Evolutionary conservation across 805 yeast species (phyloP).

Genomic region (Metschnikowia kofuensis): DNA sequence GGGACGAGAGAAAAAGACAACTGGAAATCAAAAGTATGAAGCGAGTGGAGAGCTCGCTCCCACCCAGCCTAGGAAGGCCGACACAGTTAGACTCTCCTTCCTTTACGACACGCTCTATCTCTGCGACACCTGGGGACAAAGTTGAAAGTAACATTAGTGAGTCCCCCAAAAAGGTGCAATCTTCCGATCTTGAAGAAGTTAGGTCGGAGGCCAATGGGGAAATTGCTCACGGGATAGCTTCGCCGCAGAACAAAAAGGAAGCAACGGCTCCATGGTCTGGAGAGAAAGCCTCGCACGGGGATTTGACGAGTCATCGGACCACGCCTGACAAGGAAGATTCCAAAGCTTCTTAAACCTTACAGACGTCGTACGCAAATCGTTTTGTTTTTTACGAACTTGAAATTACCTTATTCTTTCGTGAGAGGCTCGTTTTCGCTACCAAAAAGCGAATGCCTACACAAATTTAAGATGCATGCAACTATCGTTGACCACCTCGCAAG

Average conservation of each 20-base stretch:
- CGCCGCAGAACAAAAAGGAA: background rate
- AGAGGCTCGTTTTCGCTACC: too few relatives aligned
- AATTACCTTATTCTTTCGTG: too few relatives aligned
- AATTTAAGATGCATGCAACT: too few relatives aligned
- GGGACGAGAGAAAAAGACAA: conserved; percentile 43
- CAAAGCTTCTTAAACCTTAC: too few relatives aligned
- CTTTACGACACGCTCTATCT: conserved; percentile 1
- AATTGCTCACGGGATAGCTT: background rate
- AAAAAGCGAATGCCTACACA: too few relatives aligned
- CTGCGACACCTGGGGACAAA: conserved; percentile 11
- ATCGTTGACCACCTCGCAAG: too few relatives aligned
- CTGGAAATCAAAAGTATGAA: conserved; percentile 25
- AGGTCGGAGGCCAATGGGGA: background rate
- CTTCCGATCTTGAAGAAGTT: background rate
- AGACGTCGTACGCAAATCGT: too few relatives aligned
- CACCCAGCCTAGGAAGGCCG: conserved; percentile 5
- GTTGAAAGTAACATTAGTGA: background rate
- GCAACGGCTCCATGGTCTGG: background rate
- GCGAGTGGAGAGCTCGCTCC: conserved; percentile 14
- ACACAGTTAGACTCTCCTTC: conserved; percentile 3
- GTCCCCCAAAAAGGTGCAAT: background rate
- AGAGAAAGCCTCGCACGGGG: background rate
- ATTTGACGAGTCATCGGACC: background rate
- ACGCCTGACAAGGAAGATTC: background rate
- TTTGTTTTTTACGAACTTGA: too few relatives aligned